A percentile compares a stretch with the other conserved stretches of the same genome.
Conservation (phyloP, 2,329 filamentous ascomycete genomes). For the Venturia carpophila region DNA sequence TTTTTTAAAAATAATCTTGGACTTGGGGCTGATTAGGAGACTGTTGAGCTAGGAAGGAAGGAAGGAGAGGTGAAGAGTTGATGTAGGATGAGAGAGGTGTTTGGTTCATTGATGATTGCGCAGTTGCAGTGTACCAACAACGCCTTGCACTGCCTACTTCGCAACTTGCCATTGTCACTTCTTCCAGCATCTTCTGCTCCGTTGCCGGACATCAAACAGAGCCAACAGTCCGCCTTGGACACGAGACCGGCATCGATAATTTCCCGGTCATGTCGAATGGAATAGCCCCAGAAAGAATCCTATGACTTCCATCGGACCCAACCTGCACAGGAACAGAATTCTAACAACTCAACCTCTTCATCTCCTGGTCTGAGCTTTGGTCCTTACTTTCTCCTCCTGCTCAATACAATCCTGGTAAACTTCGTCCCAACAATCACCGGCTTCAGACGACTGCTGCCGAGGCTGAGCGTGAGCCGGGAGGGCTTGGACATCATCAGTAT, state of each 20-base stretch:
- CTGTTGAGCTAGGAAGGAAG: background rate
- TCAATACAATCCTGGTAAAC: background rate
- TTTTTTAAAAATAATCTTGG: background rate
- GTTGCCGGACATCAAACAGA: background rate
- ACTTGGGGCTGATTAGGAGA: background rate
- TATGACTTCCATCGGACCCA: too few species aligned
- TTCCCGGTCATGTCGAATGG: background rate
- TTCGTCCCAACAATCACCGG: background rate
- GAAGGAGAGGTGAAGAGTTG: background rate
- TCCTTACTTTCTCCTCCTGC: background rate
- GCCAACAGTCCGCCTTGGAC: background rate
- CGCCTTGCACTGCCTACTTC: background rate
- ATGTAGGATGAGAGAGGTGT: background rate
- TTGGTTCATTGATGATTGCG: background rate
- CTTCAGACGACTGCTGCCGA: background rate
- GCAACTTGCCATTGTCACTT: background rate
- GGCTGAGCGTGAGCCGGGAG: background rate
- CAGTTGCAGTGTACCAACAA: background rate
- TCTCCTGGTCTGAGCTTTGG: background rate
- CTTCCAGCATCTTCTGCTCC: background rate
- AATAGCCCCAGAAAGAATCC: background rate
- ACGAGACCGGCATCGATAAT: background rate
- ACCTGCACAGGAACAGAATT: background rate
- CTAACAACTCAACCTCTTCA: background rate
- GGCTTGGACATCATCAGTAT: background rate